Evolutionary conservation across 345 rosid species (phyloP).

Genomic region (Dovyalis caffra): DNA sequence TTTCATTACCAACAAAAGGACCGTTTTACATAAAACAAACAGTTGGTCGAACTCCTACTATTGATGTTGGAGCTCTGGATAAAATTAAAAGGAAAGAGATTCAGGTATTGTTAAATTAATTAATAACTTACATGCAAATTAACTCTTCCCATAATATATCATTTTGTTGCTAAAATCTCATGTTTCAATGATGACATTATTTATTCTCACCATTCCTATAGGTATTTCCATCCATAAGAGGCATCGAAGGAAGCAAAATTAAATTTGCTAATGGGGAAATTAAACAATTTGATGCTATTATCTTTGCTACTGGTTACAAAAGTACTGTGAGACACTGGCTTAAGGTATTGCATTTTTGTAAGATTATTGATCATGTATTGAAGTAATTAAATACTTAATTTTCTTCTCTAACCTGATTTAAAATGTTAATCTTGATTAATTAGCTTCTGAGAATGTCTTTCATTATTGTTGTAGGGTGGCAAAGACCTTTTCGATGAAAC

Average conservation of each 20-base stretch:
- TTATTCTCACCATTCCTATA: neutral
- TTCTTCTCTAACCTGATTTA: too few relatives aligned
- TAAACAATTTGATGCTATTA: neutral
- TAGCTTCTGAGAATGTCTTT: neutral
- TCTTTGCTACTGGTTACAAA: constrained; percentile 15
- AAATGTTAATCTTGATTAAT: too few relatives aligned
- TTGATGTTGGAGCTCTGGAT: constrained; percentile 22
- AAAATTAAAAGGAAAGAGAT: constrained; percentile 15
- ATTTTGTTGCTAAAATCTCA: too few relatives aligned
- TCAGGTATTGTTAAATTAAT: constrained; percentile 2
- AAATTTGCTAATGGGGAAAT: constrained; percentile 1
- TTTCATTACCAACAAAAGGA: constrained; percentile 20
- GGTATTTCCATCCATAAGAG: neutral
- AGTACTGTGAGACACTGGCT: constrained; percentile 14
- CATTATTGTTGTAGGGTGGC: neutral
- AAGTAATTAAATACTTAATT: too few relatives aligned
- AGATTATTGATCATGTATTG: too few relatives aligned
- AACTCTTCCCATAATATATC: too few relatives aligned
- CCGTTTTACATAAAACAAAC: constrained; percentile 12
- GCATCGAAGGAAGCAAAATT: neutral
- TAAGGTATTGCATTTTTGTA: neutral
- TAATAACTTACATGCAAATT: too few relatives aligned
- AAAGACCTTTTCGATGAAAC: neutral
- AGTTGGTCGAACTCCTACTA: constrained; percentile 17
- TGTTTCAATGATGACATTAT: too few relatives aligned